Base-by-base conservation (phyloP, 306 rosid genomes). In the Senna siamea region DNA sequence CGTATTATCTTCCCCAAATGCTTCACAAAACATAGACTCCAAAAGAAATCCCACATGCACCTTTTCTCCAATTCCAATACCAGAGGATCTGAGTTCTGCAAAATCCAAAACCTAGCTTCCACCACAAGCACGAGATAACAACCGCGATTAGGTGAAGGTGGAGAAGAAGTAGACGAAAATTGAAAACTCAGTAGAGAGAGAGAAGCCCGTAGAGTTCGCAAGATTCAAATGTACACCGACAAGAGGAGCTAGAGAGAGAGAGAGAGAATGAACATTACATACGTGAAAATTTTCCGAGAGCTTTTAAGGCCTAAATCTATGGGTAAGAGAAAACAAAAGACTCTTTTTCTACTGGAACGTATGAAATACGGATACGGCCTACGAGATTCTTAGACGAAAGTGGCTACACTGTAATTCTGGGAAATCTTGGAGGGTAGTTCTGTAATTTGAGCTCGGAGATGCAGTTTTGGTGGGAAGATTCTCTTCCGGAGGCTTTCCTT, bases 21-120 rank as follows among this genome's bases (percentile, higher is more conserved):
- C 88, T 83, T 83, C 55, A 79, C 83, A 68, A 60, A 85, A 80
- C 84, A 89, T 77, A 79, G 76, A 85, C 85, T 79, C 84, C 75
- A 80, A 82, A 81, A 50, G 85, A 82, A 87, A 81, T 86, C 93
- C 96, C 86, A 81, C 93, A 89, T 87, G 88, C 89, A 86, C 91
- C 69, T 75, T 59, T 82, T 57, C 72, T 83, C 70, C 73, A 81
- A 76, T 23, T 72, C 80, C 83, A 69, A 76, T 28, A 69, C 72
- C 83, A 28, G 57, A 64, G 17, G 74, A 78, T 82, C 69, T 53
- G 51, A 53, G 66, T 57, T 60, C 72, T 17, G 37, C 28, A 30
- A 75, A n/a, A 56, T 44, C 69, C 8, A 17, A 32, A 20, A 14
- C 40, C 71, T 35, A 47, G 66, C 64, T 66, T 59, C 61, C 19